Conservation (phyloP, 495 filamentous ascomycete species). For the Penicillium egyptiacum region DNA sequence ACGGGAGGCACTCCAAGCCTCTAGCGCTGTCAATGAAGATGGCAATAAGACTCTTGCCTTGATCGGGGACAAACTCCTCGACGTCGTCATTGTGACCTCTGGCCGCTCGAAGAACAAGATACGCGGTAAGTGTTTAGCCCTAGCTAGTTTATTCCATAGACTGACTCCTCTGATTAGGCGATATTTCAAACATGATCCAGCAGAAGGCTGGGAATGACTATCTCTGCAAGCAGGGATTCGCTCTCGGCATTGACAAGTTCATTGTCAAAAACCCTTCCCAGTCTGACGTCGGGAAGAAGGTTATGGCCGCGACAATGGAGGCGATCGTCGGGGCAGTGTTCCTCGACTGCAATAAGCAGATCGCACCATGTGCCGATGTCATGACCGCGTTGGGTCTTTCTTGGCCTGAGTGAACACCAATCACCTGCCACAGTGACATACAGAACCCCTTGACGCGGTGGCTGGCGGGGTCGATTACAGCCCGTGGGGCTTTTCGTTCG, state of each 20-base stretch:
- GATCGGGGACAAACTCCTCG: neutral
- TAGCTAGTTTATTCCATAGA: neutral
- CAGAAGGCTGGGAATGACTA: neutral
- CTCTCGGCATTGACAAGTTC: neutral
- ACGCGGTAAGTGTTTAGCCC: neutral
- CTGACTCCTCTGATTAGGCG: neutral
- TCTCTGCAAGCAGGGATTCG: neutral
- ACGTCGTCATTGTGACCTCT: neutral
- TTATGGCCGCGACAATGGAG: neutral
- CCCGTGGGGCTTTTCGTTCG: neutral
- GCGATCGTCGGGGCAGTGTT: neutral
- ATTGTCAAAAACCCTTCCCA: neutral
- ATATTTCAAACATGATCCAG: neutral
- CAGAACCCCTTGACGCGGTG: neutral
- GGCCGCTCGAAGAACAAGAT: neutral
- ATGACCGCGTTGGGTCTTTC: neutral
- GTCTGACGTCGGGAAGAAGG: neutral
- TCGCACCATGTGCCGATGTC: neutral
- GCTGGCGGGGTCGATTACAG: neutral
- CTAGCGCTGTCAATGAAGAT: too few relatives aligned
- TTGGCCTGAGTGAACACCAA: neutral
- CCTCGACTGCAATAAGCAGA: neutral
- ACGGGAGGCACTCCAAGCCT: neutral
- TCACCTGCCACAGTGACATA: neutral
- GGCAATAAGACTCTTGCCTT: neutral